Percentiles rank a stretch among this genome's conserved stretches.
phyloP scores from a whole-genome alignment of 305 asterid species.

The Solanum hybrid region DNA sequence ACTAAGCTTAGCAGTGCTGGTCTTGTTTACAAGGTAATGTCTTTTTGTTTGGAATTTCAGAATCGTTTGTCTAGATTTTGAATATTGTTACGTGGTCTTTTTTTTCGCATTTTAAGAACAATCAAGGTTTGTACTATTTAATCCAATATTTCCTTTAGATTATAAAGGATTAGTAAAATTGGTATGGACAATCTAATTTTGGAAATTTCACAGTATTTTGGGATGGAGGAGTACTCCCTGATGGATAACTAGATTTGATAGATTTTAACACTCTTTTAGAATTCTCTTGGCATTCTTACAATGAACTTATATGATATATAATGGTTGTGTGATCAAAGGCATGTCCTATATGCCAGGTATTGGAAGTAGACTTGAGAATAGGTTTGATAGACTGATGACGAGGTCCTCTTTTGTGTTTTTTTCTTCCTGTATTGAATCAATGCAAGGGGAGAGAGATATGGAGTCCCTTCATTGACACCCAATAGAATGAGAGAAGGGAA shows the following conservation, averaged over 20 bases:
- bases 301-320: background rate
- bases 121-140: background rate
- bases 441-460: background rate
- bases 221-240: background rate
- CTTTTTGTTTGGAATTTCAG: background rate
- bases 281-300: background rate
- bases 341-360: background rate
- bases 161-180: background rate
- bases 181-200: background rate
- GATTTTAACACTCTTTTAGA: background rate
- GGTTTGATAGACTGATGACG: background rate
- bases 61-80: background rate
- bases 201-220: background rate
- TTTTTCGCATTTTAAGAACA: background rate
- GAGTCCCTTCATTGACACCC: background rate
- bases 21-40: constrained; percentile 72
- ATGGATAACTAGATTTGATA: background rate
- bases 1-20: constrained; percentile 92
- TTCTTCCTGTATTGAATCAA: background rate
- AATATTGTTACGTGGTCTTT: background rate
- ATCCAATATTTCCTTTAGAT: background rate
- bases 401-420: background rate
- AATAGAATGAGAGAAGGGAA: background rate
- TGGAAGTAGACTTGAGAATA: background rate
- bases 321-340: background rate